A percentile compares a stretch with the other conserved stretches of the same genome.
These are phyloP conservation scores for Trypethelium eluteriae DNA, from an alignment of 495 filamentous ascomycete species.

Conservation along the genomic window DNA sequence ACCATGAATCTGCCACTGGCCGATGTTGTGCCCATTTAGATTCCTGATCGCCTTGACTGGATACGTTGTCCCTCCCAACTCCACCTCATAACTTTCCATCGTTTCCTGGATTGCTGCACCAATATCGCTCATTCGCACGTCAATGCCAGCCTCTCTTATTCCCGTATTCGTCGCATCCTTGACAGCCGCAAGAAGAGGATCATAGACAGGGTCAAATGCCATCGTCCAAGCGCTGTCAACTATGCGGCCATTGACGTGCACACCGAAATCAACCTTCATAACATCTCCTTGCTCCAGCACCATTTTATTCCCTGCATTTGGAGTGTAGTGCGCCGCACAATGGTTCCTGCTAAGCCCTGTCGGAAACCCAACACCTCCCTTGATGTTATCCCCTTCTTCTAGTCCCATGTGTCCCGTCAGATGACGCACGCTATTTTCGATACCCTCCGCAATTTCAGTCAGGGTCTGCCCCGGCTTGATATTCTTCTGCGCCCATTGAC, in stretches of 20 bases:
- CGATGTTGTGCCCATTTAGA: constrained; percentile 54
- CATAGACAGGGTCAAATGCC: constrained; percentile 54
- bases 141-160: constrained; percentile 53
- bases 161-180: constrained; percentile 60
- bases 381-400: constrained; percentile 50
- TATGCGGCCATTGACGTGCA: constrained; percentile 58
- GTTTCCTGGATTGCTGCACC: constrained; percentile 57
- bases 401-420: constrained; percentile 51
- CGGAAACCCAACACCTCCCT: constrained; percentile 56
- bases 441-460: constrained; percentile 53
- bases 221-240: constrained; percentile 60
- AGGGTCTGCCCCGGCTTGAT: constrained; percentile 51
- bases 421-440: constrained; percentile 54
- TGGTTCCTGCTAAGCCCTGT: constrained; percentile 55
- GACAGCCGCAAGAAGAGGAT: constrained; percentile 52
- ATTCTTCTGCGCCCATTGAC: constrained; percentile 49
- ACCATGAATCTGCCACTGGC: constrained; percentile 52
- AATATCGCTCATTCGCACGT: constrained; percentile 54
- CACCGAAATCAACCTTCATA: constrained; percentile 63
- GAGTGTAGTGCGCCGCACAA: constrained; percentile 55
- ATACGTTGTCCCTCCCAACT: constrained; percentile 48
- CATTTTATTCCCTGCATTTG: constrained; percentile 56
- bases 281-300: constrained; percentile 51
- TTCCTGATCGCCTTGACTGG: constrained; percentile 54
- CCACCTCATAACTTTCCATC: constrained; percentile 61